phyloP scores from a whole-genome alignment of 495 filamentous ascomycete species.

The Gamarada debralockiae region DNA sequence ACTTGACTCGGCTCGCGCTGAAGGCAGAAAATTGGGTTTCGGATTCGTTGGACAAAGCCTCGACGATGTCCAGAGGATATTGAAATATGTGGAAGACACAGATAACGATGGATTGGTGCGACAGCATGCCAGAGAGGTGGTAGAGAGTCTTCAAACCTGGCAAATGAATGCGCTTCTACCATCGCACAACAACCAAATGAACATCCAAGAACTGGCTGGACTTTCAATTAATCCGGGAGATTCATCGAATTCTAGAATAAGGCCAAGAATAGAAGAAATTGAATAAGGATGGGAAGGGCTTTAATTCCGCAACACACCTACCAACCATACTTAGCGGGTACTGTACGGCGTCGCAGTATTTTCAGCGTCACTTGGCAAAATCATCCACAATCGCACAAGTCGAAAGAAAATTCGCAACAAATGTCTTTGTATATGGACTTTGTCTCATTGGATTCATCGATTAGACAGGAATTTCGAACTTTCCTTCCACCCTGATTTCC shows the following conservation, averaged over 20 bases:
- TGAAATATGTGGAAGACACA: constrained; percentile 61
- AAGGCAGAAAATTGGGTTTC: constrained; percentile 50
- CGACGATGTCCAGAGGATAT: constrained; percentile 55
- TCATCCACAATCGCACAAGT: too few relatives aligned
- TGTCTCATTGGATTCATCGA: too few relatives aligned
- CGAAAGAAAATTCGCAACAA: too few relatives aligned
- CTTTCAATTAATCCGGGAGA: constrained; percentile 31
- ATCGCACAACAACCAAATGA: constrained; percentile 16
- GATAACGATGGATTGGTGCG: constrained; percentile 73
- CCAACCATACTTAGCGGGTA: too few relatives aligned
- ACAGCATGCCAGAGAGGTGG: constrained; percentile 64
- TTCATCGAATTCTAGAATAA: background rate
- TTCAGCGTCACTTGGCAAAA: too few relatives aligned
- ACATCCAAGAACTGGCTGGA: constrained; percentile 37
- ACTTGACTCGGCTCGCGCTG: constrained; percentile 53
- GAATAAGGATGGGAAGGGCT: background rate
- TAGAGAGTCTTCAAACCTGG: constrained; percentile 72
- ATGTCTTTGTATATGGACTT: too few relatives aligned
- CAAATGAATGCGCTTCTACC: constrained; percentile 47
- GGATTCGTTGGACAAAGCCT: constrained; percentile 59
- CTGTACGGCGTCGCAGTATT: too few relatives aligned
- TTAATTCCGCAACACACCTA: too few relatives aligned
- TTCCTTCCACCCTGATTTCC: too few relatives aligned
- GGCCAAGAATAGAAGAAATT: constrained; percentile 12
- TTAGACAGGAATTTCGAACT: too few relatives aligned